These are phyloP conservation scores for Periglandula ipomoeae DNA, from an alignment of 2,329 filamentous ascomycete species.

Conservation along the genomic window DNA sequence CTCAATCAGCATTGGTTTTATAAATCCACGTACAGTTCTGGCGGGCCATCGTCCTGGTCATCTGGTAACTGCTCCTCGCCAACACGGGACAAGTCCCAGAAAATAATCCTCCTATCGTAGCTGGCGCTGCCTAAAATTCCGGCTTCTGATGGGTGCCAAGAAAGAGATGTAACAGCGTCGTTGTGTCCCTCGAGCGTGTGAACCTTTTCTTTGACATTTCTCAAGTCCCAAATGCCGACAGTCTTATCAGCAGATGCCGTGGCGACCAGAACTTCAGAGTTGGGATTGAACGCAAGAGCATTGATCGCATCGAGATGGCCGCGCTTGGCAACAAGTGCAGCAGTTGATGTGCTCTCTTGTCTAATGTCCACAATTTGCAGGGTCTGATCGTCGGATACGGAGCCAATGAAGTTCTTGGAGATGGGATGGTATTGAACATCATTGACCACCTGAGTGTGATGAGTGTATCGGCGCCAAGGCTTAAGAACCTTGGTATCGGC, in stretches of 20 bases:
- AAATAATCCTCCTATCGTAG: conserved; percentile 87
- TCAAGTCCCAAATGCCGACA: conserved; percentile 89
- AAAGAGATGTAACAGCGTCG: conserved; percentile 81
- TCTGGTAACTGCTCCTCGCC: conserved; percentile 94
- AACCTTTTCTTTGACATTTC: conserved; percentile 81
- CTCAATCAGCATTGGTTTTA: background rate
- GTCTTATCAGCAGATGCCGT: conserved; percentile 95
- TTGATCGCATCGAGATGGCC: conserved; percentile 93
- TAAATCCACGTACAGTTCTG: conserved; percentile 65
- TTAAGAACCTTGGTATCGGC: conserved; percentile 61
- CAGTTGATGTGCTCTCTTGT: conserved; percentile 52
- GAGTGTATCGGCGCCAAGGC: conserved; percentile 67
- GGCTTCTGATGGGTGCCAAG: conserved; percentile 90
- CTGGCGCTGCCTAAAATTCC: conserved; percentile 83
- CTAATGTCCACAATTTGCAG: conserved; percentile 89
- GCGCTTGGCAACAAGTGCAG: conserved; percentile 58
- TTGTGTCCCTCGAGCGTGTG: conserved; percentile 84
- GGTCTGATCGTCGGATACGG: conserved; percentile 89
- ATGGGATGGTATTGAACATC: conserved; percentile 93
- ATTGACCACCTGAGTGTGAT: conserved; percentile 88
- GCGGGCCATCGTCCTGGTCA: conserved; percentile 88
- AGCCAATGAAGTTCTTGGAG: conserved; percentile 76
- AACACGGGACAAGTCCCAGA: conserved; percentile 90
- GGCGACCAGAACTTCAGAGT: conserved; percentile 79
- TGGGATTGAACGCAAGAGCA: conserved; percentile 88